These are phyloP conservation scores for Bassia scoparia DNA, from an alignment of 148 eudicot species.

Conservation along the genomic window DNA sequence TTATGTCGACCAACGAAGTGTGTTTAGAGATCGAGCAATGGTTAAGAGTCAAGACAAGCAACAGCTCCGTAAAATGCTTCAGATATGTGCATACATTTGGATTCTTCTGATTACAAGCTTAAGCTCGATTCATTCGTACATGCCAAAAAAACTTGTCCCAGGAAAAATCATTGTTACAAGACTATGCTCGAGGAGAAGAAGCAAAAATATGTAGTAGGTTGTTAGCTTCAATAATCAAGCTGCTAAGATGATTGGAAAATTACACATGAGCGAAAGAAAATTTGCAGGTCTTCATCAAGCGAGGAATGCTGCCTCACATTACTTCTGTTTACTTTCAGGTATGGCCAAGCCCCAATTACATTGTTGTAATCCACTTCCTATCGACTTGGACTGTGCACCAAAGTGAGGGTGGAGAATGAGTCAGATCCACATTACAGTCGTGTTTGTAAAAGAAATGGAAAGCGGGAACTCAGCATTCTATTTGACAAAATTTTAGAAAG, in stretches of 20 bases:
- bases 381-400: conserved; percentile 12
- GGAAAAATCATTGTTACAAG: neutral
- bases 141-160: conserved; percentile 1
- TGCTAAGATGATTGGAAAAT: neutral
- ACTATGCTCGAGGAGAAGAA: neutral
- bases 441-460: neutral
- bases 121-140: neutral
- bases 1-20: too few species aligned
- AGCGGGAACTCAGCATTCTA: neutral
- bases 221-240: conserved; percentile 12
- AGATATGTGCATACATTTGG: too few species aligned
- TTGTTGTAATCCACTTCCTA: conserved; percentile 31
- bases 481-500: neutral
- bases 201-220: neutral
- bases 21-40: too few species aligned
- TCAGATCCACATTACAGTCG: neutral
- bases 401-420: neutral
- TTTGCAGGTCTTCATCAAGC: neutral
- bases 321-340: conserved; percentile 84
- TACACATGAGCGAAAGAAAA: conserved; percentile 22
- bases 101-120: neutral
- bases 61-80: too few species aligned
- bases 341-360: conserved; percentile 89
- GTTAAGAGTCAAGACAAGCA: too few species aligned
- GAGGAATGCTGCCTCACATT: conserved; percentile 13